Percentiles rank a stretch among this genome's conserved stretches.
Evolutionary conservation across 2,329 filamentous ascomycete species (phyloP).

Genomic region (Penicillium sp.): DNA sequence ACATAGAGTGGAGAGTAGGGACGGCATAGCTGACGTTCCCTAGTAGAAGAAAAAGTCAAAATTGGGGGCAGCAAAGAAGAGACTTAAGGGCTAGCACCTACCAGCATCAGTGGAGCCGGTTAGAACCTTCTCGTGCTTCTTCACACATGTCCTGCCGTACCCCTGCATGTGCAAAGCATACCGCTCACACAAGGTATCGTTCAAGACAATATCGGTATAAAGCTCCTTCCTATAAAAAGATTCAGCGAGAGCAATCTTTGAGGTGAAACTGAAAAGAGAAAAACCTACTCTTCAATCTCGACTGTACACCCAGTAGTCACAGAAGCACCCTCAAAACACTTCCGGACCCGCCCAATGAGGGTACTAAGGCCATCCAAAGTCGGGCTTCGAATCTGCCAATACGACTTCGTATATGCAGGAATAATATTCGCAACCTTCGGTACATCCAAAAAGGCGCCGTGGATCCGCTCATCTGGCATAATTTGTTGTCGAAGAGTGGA

Average conservation of each 20-base stretch:
- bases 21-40: constrained; percentile 56
- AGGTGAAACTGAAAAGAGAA: background rate
- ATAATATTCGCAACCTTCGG: constrained; percentile 62
- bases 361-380: constrained; percentile 45
- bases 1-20: constrained; percentile 55
- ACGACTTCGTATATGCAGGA: constrained; percentile 53
- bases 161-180: constrained; percentile 52
- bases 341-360: constrained; percentile 33
- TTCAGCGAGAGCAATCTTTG: background rate
- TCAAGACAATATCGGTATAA: constrained; percentile 55
- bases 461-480: constrained; percentile 56
- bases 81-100: constrained; percentile 16
- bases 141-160: constrained; percentile 44
- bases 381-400: constrained; percentile 53
- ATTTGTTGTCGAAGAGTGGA: constrained; percentile 62
- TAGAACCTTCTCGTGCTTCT: constrained; percentile 43
- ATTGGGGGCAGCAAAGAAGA: background rate
- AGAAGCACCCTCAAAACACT: constrained; percentile 42
- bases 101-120: constrained; percentile 54
- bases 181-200: constrained; percentile 49
- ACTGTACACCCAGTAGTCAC: constrained; percentile 41
- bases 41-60: constrained; percentile 29
- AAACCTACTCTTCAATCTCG: constrained; percentile 35
- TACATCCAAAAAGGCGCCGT: constrained; percentile 59
- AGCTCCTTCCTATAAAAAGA: constrained; percentile 23